phyloP scores from a whole-genome alignment of 371 early-diverging fungal species.

The Mortierella sp. region DNA sequence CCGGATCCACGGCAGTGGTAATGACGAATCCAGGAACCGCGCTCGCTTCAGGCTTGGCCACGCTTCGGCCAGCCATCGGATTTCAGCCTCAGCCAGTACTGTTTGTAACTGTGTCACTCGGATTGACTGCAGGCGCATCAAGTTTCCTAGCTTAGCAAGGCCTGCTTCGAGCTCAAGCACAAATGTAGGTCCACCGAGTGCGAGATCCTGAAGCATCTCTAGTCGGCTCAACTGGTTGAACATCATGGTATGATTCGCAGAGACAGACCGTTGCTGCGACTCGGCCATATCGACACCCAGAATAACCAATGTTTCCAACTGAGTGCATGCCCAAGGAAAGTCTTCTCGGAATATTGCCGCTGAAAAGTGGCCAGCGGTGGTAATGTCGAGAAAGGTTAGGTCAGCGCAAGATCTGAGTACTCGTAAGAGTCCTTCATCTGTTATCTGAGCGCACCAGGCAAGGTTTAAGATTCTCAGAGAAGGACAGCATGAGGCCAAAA shows the following conservation, averaged over 20 bases:
- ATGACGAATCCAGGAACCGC: conserved; percentile 24
- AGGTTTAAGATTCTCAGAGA: conserved; percentile 30
- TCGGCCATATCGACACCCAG: conserved; percentile 36
- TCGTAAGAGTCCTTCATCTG: conserved; percentile 28
- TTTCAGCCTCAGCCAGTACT: conserved; percentile 38
- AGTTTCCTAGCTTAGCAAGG: conserved; percentile 22
- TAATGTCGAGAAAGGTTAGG: conserved; percentile 36
- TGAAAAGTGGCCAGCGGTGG: conserved; percentile 15
- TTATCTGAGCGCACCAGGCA: conserved; percentile 22
- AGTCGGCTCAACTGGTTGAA: conserved; percentile 39
- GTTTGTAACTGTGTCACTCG: conserved; percentile 27
- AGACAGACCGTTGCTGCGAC: background rate
- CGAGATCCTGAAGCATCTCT: conserved; percentile 27
- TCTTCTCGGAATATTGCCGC: conserved; percentile 28
- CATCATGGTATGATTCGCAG: conserved; percentile 38
- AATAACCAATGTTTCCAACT: conserved; percentile 34
- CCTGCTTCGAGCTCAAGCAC: conserved; percentile 31
- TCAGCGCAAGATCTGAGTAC: conserved; percentile 9
- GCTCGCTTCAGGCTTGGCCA: conserved; percentile 51
- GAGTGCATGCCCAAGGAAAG: conserved; percentile 21
- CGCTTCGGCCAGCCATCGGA: conserved; percentile 46
- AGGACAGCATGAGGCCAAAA: conserved; percentile 19
- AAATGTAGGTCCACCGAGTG: conserved; percentile 29
- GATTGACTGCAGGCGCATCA: conserved; percentile 31
- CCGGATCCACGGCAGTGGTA: conserved; percentile 41